Percentiles rank a stretch among this genome's conserved stretches.
Evolutionary conservation across 2,329 filamentous ascomycete genomes (phyloP).

Genomic region (Gnomoniopsis smithogilvyi): DNA sequence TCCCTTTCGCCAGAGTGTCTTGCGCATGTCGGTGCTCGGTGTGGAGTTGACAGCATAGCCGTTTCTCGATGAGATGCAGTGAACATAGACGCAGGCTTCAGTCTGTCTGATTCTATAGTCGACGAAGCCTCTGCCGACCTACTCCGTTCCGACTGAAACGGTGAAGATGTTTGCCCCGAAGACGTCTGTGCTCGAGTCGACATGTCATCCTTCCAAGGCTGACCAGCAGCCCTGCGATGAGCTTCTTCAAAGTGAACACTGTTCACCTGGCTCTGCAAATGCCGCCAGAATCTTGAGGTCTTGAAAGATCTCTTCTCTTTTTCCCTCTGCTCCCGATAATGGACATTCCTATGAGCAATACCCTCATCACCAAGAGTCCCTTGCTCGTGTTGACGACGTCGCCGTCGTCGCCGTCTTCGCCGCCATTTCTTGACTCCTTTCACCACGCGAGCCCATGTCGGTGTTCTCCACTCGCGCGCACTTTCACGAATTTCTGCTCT

Average conservation of each 20-base stretch:
- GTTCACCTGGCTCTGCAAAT: slow-evolving; percentile 1
- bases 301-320: neutral
- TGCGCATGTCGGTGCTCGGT: no score
- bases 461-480: neutral
- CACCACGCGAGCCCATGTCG: neutral
- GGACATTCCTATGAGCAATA: neutral
- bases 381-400: neutral
- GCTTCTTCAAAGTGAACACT: neutral
- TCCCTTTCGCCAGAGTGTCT: neutral
- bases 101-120: neutral
- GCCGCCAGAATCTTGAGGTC: neutral
- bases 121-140: neutral
- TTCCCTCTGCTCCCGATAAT: neutral
- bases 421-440: neutral
- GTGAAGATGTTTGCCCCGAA: neutral
- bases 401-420: neutral
- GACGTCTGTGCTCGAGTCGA: neutral
- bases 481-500: neutral
- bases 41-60: neutral
- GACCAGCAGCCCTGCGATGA: slow-evolving; percentile 1
- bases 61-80: neutral
- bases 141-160: neutral
- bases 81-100: neutral
- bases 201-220: neutral
- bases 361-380: neutral